phyloP scores from a whole-genome alignment of 129 eudicot genomes.

The Silybum marianum region DNA sequence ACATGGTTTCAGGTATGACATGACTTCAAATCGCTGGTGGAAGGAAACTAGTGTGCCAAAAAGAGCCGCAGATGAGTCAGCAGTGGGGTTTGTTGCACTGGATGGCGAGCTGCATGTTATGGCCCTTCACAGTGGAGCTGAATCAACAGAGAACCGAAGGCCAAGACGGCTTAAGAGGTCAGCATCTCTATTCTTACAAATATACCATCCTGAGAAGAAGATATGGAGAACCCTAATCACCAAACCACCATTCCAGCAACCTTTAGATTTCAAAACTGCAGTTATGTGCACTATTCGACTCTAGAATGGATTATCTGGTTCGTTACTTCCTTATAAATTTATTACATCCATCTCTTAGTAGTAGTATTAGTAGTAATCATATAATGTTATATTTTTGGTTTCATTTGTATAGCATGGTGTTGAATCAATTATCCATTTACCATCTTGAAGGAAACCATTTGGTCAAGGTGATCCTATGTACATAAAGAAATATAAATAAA shows the following conservation, averaged over 20 bases:
- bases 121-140: conserved; percentile 44
- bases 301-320: conserved; percentile 37
- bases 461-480: conserved; percentile 18
- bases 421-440: background rate
- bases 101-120: conserved; percentile 75
- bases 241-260: conserved; percentile 67
- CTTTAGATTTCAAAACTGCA: conserved; percentile 72
- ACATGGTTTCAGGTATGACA: conserved; percentile 63
- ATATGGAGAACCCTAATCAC: conserved; percentile 73
- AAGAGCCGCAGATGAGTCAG: conserved; percentile 51
- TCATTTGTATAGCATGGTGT: conserved; percentile 36
- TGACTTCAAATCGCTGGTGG: conserved; percentile 69
- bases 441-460: conserved; percentile 2
- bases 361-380: background rate
- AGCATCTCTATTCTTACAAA: conserved; percentile 55
- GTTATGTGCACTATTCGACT: conserved; percentile 78
- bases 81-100: conserved; percentile 69
- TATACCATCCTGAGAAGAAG: conserved; percentile 66
- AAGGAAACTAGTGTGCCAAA: conserved; percentile 79
- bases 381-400: conserved; percentile 6
- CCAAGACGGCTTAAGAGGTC: conserved; percentile 65
- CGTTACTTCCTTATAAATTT: background rate
- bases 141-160: conserved; percentile 50
- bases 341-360: background rate
- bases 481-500: conserved; percentile 22